These are phyloP conservation scores for Sechiopsis laciniata DNA, from an alignment of 306 rosid species.

Conservation along the genomic window DNA sequence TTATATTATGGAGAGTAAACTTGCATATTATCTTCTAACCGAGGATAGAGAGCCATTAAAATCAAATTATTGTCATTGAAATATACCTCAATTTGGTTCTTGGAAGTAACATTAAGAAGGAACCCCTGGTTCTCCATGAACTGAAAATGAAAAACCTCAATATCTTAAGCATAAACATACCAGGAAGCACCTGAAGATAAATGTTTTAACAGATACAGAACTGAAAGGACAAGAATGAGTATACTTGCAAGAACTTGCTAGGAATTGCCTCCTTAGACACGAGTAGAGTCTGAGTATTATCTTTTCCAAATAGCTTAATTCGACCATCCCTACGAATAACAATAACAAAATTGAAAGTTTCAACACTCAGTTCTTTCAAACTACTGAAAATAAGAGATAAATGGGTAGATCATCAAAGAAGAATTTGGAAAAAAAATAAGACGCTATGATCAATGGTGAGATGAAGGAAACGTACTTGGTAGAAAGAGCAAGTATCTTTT, in stretches of 20 bases:
- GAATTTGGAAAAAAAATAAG: neutral
- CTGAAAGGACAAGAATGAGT: slow-evolving; percentile 8
- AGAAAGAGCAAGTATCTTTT: slow-evolving; percentile 67
- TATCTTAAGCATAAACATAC: slow-evolving; percentile 5
- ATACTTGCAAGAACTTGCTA: slow-evolving; percentile 74
- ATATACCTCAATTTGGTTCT: slow-evolving; percentile 67
- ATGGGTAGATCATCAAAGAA: neutral
- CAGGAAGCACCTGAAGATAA: neutral
- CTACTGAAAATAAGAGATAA: neutral
- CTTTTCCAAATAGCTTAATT: slow-evolving; percentile 66
- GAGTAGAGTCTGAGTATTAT: slow-evolving; percentile 64
- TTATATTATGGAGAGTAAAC: no score
- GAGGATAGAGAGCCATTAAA: neutral
- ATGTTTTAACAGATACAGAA: slow-evolving; percentile 18
- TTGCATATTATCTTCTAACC: neutral
- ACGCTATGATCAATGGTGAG: slow-evolving; percentile 18
- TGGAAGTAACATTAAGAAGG: slow-evolving; percentile 52
- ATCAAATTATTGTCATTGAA: slow-evolving; percentile 15
- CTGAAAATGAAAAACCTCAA: slow-evolving; percentile 31
- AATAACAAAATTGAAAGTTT: neutral
- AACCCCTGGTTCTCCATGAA: slow-evolving; percentile 64
- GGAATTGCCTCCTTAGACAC: slow-evolving; percentile 53
- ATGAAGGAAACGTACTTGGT: slow-evolving; percentile 47
- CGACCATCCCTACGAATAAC: slow-evolving; percentile 58
- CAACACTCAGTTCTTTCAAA: slow-evolving; percentile 6